Evolutionary conservation across 495 filamentous ascomycete genomes (phyloP).

Genomic region (Hypoxylon crocopeplum): DNA sequence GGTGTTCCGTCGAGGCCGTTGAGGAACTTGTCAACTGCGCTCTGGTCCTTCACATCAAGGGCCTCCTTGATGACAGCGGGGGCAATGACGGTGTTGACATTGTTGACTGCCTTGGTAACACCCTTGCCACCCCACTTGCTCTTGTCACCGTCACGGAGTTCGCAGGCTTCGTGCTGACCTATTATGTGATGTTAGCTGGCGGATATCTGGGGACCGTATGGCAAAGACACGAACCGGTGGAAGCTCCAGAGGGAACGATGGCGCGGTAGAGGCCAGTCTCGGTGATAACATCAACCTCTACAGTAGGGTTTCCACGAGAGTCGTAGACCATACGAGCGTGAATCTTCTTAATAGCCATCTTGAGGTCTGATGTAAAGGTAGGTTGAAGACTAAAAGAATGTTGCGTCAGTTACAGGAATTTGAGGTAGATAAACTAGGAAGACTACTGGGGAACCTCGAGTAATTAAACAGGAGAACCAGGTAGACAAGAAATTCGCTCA

Average conservation of each 20-base stretch:
- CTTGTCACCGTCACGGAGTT: slow-evolving; percentile 99
- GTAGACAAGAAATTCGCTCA: slow-evolving; percentile 33
- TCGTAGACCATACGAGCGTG: slow-evolving; percentile 99
- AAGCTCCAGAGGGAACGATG: slow-evolving; percentile 98
- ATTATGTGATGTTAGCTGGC: slow-evolving; percentile 30
- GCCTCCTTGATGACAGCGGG: slow-evolving; percentile 91
- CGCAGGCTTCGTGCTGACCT: slow-evolving; percentile 98
- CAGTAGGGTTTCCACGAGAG: slow-evolving; percentile 97
- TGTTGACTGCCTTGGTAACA: slow-evolving; percentile 92
- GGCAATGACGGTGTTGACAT: slow-evolving; percentile 93
- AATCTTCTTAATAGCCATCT: slow-evolving; percentile 96
- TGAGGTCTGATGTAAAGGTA: slow-evolving; percentile 42
- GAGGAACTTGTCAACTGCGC: slow-evolving; percentile 89
- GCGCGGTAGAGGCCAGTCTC: slow-evolving; percentile 97
- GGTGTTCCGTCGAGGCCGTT: slow-evolving; percentile 93
- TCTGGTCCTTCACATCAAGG: slow-evolving; percentile 97
- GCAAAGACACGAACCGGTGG: slow-evolving; percentile 73
- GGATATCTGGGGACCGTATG: slow-evolving; percentile 7
- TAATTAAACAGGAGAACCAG: slow-evolving; percentile 5
- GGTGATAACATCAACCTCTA: slow-evolving; percentile 92
- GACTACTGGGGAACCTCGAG: slow-evolving; percentile 1
- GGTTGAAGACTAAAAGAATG: slow-evolving; percentile 17
- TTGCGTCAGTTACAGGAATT: slow-evolving; percentile 19
- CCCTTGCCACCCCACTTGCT: slow-evolving; percentile 95
- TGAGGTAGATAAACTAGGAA: slow-evolving; percentile 1